phyloP scores from a whole-genome alignment of 1,284 basidiomycete species.

The Thelephora terrestris region DNA sequence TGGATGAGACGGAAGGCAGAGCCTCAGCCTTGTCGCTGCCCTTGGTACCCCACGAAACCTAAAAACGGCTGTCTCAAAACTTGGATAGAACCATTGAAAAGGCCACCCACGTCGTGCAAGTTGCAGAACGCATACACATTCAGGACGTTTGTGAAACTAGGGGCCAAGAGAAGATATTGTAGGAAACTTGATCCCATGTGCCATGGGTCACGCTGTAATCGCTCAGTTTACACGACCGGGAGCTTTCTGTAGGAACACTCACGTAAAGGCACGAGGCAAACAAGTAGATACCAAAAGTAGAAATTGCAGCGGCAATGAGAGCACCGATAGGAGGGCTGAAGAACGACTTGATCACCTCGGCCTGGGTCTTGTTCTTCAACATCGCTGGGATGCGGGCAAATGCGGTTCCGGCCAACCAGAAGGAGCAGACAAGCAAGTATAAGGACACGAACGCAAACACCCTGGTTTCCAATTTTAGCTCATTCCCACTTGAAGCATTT shows the following conservation, averaged over 20 bases:
- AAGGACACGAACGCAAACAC: constrained; percentile 71
- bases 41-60: constrained; percentile 92
- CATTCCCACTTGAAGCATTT: not conserved
- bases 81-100: not conserved
- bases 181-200: constrained; percentile 96
- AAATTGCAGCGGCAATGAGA: constrained; percentile 79
- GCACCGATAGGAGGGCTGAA: constrained; percentile 73
- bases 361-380: constrained; percentile 37
- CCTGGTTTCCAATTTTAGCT: constrained; percentile 28
- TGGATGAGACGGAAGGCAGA: constrained; percentile 83
- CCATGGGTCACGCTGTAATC: constrained; percentile 82
- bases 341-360: constrained; percentile 42
- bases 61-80: constrained; percentile 9
- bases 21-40: constrained; percentile 94
- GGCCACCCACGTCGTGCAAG: constrained; percentile 65
- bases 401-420: constrained; percentile 72
- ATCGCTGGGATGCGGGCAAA: constrained; percentile 56
- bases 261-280: constrained; percentile 86
- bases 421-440: constrained; percentile 79
- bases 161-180: constrained; percentile 85
- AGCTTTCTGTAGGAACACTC: constrained; percentile 22
- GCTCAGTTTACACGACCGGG: constrained; percentile 1
- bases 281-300: constrained; percentile 84
- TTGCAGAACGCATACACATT: constrained; percentile 98
- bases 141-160: constrained; percentile 88